Evolutionary conservation across 2,329 filamentous ascomycete species (phyloP).

Genomic region (Alternaria infectoria): DNA sequence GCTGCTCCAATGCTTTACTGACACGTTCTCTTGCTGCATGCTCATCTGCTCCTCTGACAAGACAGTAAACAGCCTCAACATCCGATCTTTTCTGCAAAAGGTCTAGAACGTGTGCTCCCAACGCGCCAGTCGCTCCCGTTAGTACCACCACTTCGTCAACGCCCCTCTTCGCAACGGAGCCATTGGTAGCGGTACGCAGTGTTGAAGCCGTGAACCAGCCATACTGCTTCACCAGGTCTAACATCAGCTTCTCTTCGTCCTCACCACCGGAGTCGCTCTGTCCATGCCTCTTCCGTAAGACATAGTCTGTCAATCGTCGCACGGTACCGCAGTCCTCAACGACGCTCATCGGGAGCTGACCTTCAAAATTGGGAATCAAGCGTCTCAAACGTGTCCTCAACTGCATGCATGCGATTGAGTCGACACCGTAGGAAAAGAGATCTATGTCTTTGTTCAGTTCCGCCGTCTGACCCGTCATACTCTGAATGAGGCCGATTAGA

Average conservation of each 20-base stretch:
- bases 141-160: slow-evolving; percentile 43
- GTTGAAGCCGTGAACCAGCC: slow-evolving; percentile 47
- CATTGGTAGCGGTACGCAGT: slow-evolving; percentile 1
- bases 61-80: slow-evolving; percentile 60
- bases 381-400: slow-evolving; percentile 51
- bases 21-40: slow-evolving; percentile 41
- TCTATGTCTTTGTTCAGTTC: slow-evolving; percentile 53
- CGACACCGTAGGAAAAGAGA: slow-evolving; percentile 64
- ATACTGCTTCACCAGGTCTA: slow-evolving; percentile 56
- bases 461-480: slow-evolving; percentile 28
- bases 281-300: slow-evolving; percentile 50
- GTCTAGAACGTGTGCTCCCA: slow-evolving; percentile 60
- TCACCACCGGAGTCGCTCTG: slow-evolving; percentile 36
- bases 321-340: slow-evolving; percentile 67
- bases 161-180: background rate
- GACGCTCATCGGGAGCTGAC: slow-evolving; percentile 60
- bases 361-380: slow-evolving; percentile 43
- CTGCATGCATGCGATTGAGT: slow-evolving; percentile 65
- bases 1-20: slow-evolving; percentile 35
- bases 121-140: slow-evolving; percentile 58
- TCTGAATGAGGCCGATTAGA: slow-evolving; percentile 26
- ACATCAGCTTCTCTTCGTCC: slow-evolving; percentile 53
- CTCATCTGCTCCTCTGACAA: slow-evolving; percentile 58
- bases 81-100: slow-evolving; percentile 49
- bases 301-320: slow-evolving; percentile 47